Evolutionary conservation across 2,329 filamentous ascomycete species (phyloP), one percentile per base, ranked within the genome.

Genomic region (Orbilia javanica): DNA sequence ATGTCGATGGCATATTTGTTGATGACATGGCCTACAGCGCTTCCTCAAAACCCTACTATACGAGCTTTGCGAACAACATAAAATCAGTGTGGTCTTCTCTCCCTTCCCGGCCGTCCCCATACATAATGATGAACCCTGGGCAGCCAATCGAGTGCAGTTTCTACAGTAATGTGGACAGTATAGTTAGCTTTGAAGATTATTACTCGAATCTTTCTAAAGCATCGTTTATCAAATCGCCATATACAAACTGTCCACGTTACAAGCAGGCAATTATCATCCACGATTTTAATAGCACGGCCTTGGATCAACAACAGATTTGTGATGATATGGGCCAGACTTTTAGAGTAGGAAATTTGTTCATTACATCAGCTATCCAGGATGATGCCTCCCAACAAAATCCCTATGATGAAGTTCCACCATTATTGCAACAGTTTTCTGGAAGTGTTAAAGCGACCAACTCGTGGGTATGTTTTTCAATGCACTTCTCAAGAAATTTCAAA

Each of bases 101-200:
- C 48, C 64, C 64, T 0, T 22, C 42, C 6, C 20, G n/a, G 4
- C 36, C 36, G 5, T 25, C 72, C 1, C 72, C 72, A 18, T 76
- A 64, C 20, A 76, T 76, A 4, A 69, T 76, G 72, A 55, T 76
- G 64, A 76, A 76, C 34, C 72, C 72, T 4, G 72, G 72, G 6
- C n/a, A 60, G 4, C 72, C 72, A 6, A 76, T 76, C 1, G 57
- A 69, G 18, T 76, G 72, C 5, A 39, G 20, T 6, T 76, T 57
- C 18, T 76, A 76, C 36, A 22, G 22, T 22, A 69, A 76, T 18
- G 72, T 76, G 0, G 48, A 42, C 15, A 69, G 55, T 36, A 39
- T 76, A 13, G 65, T 70, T 11, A 76, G 52, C 5, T 76, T 76
- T 22, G 72, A 76, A 34, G 64, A 76, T 5, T 76, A 57, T 22